Conservation (phyloP, 2,329 filamentous ascomycete species). For the Sarocladiaceae sp. region DNA sequence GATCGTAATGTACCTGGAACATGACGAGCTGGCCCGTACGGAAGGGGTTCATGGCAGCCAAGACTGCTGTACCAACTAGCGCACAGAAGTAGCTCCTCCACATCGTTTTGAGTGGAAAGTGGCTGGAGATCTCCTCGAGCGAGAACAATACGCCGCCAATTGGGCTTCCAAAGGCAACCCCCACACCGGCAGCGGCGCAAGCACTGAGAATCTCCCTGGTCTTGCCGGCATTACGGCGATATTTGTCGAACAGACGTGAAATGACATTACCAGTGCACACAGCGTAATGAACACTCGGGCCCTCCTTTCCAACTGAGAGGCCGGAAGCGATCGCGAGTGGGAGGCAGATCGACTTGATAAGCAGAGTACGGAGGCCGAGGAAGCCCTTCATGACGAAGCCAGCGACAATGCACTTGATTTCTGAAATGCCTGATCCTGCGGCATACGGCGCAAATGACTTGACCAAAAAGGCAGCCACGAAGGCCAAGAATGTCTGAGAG, state of each 20-base stretch:
- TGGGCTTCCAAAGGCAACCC: conserved; percentile 93
- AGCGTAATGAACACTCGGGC: conserved; percentile 97
- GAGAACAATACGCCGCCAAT: conserved; percentile 97
- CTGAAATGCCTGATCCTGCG: conserved; percentile 92
- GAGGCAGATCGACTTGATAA: conserved; percentile 90
- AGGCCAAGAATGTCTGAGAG: conserved; percentile 68
- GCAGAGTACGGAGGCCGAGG: conserved; percentile 80
- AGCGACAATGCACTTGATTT: conserved; percentile 99
- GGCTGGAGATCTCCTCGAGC: conserved; percentile 93
- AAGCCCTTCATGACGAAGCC: conserved; percentile 99
- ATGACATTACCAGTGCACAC: conserved; percentile 98
- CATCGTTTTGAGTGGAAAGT: conserved; percentile 95
- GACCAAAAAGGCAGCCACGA: conserved; percentile 77
- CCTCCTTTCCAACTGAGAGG: conserved; percentile 93
- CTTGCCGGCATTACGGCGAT: conserved; percentile 86
- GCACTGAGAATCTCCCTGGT: conserved; percentile 93
- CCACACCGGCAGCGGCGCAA: conserved; percentile 90
- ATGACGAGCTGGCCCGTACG: conserved; percentile 96
- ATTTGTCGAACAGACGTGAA: conserved; percentile 87
- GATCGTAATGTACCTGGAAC: conserved; percentile 96
- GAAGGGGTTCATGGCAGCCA: conserved; percentile 97
- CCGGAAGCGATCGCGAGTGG: conserved; percentile 92
- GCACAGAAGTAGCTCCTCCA: conserved; percentile 99
- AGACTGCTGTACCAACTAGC: conserved; percentile 84
- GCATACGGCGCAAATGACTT: conserved; percentile 93